Base-by-base conservation (phyloP, 176 grass and related monocot genomes). In the Phoenix roebelenii region DNA sequence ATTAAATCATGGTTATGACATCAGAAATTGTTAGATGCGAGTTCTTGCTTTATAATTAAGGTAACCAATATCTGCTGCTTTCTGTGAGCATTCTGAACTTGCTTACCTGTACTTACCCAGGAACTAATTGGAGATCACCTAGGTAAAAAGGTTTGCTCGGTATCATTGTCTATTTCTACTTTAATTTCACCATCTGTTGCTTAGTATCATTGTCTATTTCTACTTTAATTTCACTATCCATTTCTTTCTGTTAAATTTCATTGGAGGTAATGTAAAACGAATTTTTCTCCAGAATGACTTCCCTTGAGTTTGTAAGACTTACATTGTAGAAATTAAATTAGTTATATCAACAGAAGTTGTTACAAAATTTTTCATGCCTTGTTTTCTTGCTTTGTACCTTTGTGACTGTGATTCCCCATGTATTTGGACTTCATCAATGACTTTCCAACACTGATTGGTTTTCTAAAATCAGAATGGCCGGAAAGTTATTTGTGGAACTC, bases 401-500 rank as follows among this genome's bases (percentile, higher is more conserved):
- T 35, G 32, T 9, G 7, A 35, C 7, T 35, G 32, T 35, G 32
- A 35, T 35, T 28, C 25, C 4, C 5, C 25, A 28, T 28, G 25
- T 54, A 54, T 6, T 23, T 9, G 20, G 7, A 12, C 24, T 26
- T 23, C 16, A 15, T 25, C 28, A 26, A 61, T 64, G 59, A 15
- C 16, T 57, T 59, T 4, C 10, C 10, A 12, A 44, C 35, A 14
- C 35, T 44, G 10, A 44, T 44, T 44, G 35, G 35, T 14, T 72
- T 65, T 58, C 52, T 72, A 15, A 72, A 10, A 28, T 39, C 50
- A 76, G 63, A 72, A 73, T 73, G 77, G 82, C 24, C 57, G 39
- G 74, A 97, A 91, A 58, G 76, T 91, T 72, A 78, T 97, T 59
- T 97, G 87, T 76, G 87, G 87, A 78, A 97, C 92, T 70, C 73